Evolutionary conservation across 2,329 filamentous ascomycete genomes (phyloP), one percentile per base, ranked within the genome.

Genomic region (Fusarium sp.): DNA sequence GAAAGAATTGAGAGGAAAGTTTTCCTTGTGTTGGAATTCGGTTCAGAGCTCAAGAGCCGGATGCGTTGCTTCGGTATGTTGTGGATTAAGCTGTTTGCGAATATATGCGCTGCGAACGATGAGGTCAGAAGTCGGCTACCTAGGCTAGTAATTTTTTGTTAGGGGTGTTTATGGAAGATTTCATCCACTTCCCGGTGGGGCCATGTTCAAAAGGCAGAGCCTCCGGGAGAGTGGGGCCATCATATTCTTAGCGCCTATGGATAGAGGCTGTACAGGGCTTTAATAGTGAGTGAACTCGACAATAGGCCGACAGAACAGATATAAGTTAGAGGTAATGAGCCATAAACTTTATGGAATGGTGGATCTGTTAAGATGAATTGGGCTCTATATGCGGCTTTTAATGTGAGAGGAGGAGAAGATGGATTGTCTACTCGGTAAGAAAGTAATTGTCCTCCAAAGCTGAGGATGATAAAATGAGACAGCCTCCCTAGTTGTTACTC

Each of bases 121-220:
- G 67, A 69, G 67, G 67, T 69, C 66, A 67, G 62, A 70, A 62
- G 54, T 61, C 55, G 43, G 48, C 55, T 47, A 59, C 18, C 47
- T 50, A 50, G 23, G 7, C 23, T 53, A 21, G 30, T 34, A 21
- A 45, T 48, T 49, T 47, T 43, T 48, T 23, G 45, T 42, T 48
- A 43, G 47, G 28, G 47, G 47, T 47, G 45, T 18, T 49, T 34
- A 23, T 49, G 28, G 20, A 49, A 34, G 30, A 28, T 55, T 47
- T 34, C 58, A 57, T 60, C 67, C 58, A 71, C 67, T 64, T 68
- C 30, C 67, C 50, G 53, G 27, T 42, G 32, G 60, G 43, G 50
- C 45, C 60, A 63, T 49, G 42, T 27, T 49, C 50, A 23, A 23
- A 20, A 51, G 25, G 8, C 18, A 53, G 61, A 60, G 63, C 55